Evolutionary conservation across 2,329 filamentous ascomycete genomes (phyloP), one percentile per base, ranked within the genome.

Genomic region (Epichloe sp.): DNA sequence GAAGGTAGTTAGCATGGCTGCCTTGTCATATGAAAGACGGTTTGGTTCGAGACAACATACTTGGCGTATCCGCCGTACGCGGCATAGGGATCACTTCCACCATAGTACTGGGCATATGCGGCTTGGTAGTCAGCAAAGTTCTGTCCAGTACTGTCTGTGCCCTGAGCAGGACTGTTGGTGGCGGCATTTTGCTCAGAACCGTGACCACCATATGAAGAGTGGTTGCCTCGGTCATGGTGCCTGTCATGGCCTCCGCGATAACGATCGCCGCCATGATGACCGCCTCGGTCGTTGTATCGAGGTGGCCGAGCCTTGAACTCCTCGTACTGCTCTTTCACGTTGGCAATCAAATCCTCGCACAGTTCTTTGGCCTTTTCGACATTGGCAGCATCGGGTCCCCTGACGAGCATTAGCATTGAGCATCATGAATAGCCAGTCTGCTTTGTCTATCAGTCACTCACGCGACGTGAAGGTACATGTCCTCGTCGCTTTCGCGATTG

Each of bases 381-480:
- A 74, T 94, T 88, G 54, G 80, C 79, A 15, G 86, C 79, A 63
- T 96, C 88, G 6, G 93, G 93, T 5, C 90, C 91, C 55, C 88
- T 95, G 57, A 6, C 12, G 4, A 17, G n/a, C 31, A 48, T 58
- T n/a, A 55, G 21, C 37, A 52, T 34, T 19, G 35, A 19, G 11
- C 47, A 11, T 11, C 14, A 35, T 34, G 11, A 14, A 26, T 4
- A 11, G 35, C 8, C 26, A 31, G 26, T 19, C 12, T 12, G 7
- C 17, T 7, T 23, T 37, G 26, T 15, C 10, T 21, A 35, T 38
- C 5, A 36, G 23, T 37, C 31, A 77, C 86, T 66, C 77, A 94
- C 86, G 93, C 87, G 57, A 97, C 90, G 67, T 97, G 90, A 44
- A 98, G 77, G 63, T 89, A 97, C 89, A 98, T 97, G 2, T 88